These are phyloP conservation scores for Themeda triandra DNA, from an alignment of 176 grass and related monocot species.

Conservation along the genomic window DNA sequence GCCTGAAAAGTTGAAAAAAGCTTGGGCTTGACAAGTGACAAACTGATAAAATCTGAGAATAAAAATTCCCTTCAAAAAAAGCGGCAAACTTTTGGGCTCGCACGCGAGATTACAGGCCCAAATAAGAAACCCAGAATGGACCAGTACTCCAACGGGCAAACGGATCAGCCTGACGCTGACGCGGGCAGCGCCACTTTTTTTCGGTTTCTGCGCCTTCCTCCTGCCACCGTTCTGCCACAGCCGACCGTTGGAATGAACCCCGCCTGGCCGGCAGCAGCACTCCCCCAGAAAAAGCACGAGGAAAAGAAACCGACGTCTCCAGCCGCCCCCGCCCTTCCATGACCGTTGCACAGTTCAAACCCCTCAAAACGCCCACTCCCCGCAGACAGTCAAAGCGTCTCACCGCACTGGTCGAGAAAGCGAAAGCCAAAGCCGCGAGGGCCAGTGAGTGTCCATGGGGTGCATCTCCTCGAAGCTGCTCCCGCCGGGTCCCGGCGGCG, in stretches of 20 bases:
- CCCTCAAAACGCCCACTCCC: constrained; percentile 18
- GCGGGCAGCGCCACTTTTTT: constrained; percentile 23
- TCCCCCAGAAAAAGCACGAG: too few relatives aligned
- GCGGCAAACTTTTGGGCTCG: neutral
- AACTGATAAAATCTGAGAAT: neutral
- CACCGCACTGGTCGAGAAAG: constrained; percentile 16
- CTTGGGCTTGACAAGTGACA: neutral
- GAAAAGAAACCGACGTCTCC: constrained; percentile 23
- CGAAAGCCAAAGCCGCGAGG: neutral
- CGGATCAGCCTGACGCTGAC: neutral
- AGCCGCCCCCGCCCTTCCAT: constrained; percentile 9
- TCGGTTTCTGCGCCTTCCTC: neutral
- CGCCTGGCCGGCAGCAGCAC: too few relatives aligned
- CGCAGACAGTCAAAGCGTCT: neutral
- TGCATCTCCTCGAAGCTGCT: constrained; percentile 95
- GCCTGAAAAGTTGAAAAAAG: neutral
- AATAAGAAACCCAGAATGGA: neutral
- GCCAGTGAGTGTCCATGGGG: constrained; percentile 36
- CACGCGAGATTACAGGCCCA: neutral
- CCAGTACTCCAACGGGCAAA: neutral
- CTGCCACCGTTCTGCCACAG: neutral
- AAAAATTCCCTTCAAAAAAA: neutral
- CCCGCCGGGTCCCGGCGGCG: constrained; percentile 50
- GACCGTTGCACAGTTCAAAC: constrained; percentile 68
- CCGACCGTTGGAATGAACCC: constrained; percentile 46